Evolutionary conservation across 306 rosid species (phyloP), one percentile per base, ranked within the genome.

Genomic region (Gastrolobium villosum): DNA sequence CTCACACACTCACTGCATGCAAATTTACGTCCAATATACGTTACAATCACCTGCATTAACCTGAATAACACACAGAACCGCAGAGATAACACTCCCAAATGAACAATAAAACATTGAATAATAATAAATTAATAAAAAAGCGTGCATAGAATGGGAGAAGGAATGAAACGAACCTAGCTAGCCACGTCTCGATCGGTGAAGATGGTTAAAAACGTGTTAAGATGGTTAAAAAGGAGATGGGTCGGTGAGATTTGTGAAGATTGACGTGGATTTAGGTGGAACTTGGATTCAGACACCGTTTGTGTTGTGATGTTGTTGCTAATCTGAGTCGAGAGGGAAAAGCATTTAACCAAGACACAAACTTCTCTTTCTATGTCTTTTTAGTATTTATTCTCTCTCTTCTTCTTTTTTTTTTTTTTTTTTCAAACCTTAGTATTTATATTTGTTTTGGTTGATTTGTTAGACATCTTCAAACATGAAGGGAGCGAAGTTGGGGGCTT

Each of bases 281-380:
- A 6, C 72, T 84, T 76, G 70, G 79, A 65, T 41, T 41, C 28
- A 14, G 44, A 60, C 34, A 37, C 36, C 8, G 68, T 55, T 53
- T 28, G 32, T 14, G 67, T 4, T 40, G 26, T 56, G 63, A 20
- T 40, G 34, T 31, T 83, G 69, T 35, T 75, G 81, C 79, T 85
- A 93, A 87, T 86, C 90, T 79, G 83, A 90, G 90, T 90, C 91
- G 90, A 78, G 56, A 83, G 87, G 78, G 77, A 82, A 79, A 81
- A 83, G 86, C 87, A 86, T 90, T 90, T 93, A 85, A 88, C 85
- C 87, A 75, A 82, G 40, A 44, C 26, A 32, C 48, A 32, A 75
- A 20, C 26, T 20, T 20, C 26, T 20, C 26, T 20, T 20, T 20
- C 26, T 20, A 20, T 20, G 26, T 20, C 26, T 20, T 20, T 20